Evolutionary conservation across 768 basidiomycete genomes (phyloP), one percentile per base, ranked within the genome.

Genomic region (Paxillus ammoniavirescens): DNA sequence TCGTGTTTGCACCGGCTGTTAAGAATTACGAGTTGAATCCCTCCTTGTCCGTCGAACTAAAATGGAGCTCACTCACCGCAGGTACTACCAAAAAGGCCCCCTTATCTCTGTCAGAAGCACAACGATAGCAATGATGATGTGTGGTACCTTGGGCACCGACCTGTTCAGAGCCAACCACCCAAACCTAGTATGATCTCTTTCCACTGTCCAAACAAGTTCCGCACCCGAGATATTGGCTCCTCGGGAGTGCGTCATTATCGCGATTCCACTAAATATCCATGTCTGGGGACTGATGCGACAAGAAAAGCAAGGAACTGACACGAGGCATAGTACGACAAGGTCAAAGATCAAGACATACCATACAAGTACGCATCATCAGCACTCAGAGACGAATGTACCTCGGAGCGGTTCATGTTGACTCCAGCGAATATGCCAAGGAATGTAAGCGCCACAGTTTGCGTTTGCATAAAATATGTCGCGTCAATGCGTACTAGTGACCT

Each of bases 131-230:
- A 84, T 88, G 41, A 82, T 82, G 60, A 82, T 82, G 60, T 87
- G 87, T 0, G 80, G 73, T 3, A 87, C 87, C 86, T 62, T 89
- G 87, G 3, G 86, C 80, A 30, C 77, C 80, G 36, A 85, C 82
- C 62, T 82, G 82, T 1, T 75, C 66, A 4, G 80, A 64, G 40
- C 82, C 72, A 8, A 13, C 89, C 89, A 14, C 89, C 89, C 8
- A 84, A 71, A 44, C 88, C 89, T 69, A 89, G 88, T 14, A 91
- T 73, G 47, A 89, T 67, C 59, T 91, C 88, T 18, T 79, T 82
- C 69, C 80, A 75, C 88, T 18, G 79, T 82, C 69, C 80, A 75
- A 4, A 89, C 82, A 26, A 89, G 74, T 57, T 82, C 80, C 1
- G 74, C 75, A 33, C 77, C 74, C 31, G 75, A 79, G 0, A 74